Conservation (phyloP, 441 rosid genomes). For the Dalechampia spathulata region DNA sequence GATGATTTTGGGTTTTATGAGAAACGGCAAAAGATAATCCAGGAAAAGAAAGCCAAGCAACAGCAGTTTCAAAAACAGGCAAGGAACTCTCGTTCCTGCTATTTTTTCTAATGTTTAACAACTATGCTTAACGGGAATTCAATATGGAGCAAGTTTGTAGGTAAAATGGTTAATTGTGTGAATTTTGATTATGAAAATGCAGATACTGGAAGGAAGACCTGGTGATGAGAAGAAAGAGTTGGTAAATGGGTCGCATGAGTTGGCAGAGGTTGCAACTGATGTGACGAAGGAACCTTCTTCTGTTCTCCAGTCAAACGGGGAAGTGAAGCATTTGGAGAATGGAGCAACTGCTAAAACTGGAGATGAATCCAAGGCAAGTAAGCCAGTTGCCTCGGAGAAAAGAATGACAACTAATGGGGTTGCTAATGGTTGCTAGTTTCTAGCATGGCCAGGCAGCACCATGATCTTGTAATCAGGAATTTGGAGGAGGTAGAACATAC, state of each 20-base stretch:
- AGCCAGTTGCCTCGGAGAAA: conserved; percentile 24
- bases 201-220: conserved; percentile 56
- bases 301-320: conserved; percentile 30
- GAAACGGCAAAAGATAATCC: conserved; percentile 65
- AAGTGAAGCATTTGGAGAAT: conserved; percentile 31
- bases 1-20: conserved; percentile 92
- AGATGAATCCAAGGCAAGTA: conserved; percentile 25
- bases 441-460: conserved; percentile 17
- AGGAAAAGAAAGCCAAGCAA: conserved; percentile 76
- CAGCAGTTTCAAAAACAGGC: conserved; percentile 62
- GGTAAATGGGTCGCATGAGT: conserved; percentile 22
- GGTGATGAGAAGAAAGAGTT: conserved; percentile 41
- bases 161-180: no score
- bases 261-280: conserved; percentile 23
- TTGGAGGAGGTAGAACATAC: conserved; percentile 9
- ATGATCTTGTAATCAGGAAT: conserved; percentile 10
- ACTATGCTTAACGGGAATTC: no score
- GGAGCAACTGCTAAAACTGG: conserved; percentile 25
- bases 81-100: conserved; percentile 6
- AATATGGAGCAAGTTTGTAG: no score
- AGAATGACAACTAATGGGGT: conserved; percentile 33
- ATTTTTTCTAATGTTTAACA: background rate
- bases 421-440: conserved; percentile 43
- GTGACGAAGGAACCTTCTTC: conserved; percentile 27
- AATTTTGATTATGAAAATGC: background rate